phyloP scores from a whole-genome alignment of 2,329 filamentous ascomycete species.

The Exophiala sideris region DNA sequence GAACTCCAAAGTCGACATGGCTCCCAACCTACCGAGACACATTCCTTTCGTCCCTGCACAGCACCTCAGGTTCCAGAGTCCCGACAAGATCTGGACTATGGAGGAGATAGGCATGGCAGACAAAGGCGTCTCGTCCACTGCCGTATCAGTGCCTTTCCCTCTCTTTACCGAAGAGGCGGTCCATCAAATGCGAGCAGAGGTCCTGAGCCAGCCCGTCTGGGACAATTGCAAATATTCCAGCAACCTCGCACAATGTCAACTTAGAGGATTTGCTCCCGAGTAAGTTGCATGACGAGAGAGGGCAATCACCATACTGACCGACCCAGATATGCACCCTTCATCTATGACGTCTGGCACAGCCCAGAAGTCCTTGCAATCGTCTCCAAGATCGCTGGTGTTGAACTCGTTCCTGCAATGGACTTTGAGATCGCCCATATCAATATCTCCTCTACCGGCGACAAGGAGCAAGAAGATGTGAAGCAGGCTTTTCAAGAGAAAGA shows the following conservation, averaged over 20 bases:
- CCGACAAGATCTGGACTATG: slow-evolving; percentile 56
- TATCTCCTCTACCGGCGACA: slow-evolving; percentile 41
- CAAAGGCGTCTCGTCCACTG: slow-evolving; percentile 58
- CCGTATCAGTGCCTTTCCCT: slow-evolving; percentile 60
- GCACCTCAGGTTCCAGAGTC: slow-evolving; percentile 53
- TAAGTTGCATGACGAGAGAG: slow-evolving; percentile 38
- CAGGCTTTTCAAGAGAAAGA: slow-evolving; percentile 23
- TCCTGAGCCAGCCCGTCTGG: slow-evolving; percentile 54
- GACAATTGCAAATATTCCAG: slow-evolving; percentile 55
- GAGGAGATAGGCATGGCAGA: slow-evolving; percentile 56
- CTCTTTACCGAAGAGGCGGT: slow-evolving; percentile 61
- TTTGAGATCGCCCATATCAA: slow-evolving; percentile 61
- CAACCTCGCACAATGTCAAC: slow-evolving; percentile 50
- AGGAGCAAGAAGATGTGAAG: slow-evolving; percentile 24
- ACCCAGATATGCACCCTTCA: slow-evolving; percentile 57
- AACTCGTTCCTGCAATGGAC: slow-evolving; percentile 55
- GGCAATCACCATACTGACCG: slow-evolving; percentile 19
- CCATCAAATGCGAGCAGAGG: slow-evolving; percentile 57
- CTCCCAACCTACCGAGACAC: slow-evolving; percentile 26
- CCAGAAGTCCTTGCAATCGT: slow-evolving; percentile 53
- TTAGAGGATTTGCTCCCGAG: slow-evolving; percentile 54
- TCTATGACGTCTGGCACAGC: slow-evolving; percentile 57
- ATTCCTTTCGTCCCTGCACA: slow-evolving; percentile 49
- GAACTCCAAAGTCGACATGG: slow-evolving; percentile 7
- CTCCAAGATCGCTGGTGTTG: slow-evolving; percentile 56